phyloP scores from a whole-genome alignment of 129 eudicot genomes.

The Pseudognaphalium luteoalbum region DNA sequence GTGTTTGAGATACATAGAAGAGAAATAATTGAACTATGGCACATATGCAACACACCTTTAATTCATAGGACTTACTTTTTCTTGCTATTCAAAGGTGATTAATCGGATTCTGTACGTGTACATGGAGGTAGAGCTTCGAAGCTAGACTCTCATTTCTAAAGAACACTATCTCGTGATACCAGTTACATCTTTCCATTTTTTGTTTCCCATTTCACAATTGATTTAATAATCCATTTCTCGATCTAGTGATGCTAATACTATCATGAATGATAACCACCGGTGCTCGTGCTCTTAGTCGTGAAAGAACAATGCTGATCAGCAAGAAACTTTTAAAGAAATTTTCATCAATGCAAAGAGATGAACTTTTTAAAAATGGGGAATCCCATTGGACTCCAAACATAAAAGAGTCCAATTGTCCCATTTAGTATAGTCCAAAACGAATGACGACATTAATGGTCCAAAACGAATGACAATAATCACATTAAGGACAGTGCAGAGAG shows the following conservation, averaged over 20 bases:
- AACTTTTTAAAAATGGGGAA: slow-evolving; percentile 61
- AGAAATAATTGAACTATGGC: slow-evolving; percentile 77
- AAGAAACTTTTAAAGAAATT: slow-evolving; percentile 55
- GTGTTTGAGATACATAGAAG: slow-evolving; percentile 66
- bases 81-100: slow-evolving; percentile 83
- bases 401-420: slow-evolving; percentile 55
- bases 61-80: slow-evolving; percentile 75
- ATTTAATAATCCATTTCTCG: slow-evolving; percentile 3
- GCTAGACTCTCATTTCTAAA: slow-evolving; percentile 74
- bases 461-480: slow-evolving; percentile 57
- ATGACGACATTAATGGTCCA: slow-evolving; percentile 75
- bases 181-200: slow-evolving; percentile 34
- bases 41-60: slow-evolving; percentile 66
- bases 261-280: slow-evolving; percentile 30
- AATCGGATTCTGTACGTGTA: slow-evolving; percentile 74
- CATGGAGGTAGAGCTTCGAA: slow-evolving; percentile 85
- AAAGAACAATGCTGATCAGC: slow-evolving; percentile 57
- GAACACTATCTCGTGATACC: slow-evolving; percentile 41
- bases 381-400: slow-evolving; percentile 50
- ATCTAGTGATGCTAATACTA: slow-evolving; percentile 12
- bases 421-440: slow-evolving; percentile 53
- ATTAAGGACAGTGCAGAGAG: slow-evolving; percentile 69
- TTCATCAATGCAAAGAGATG: slow-evolving; percentile 49
- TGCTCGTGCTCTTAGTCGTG: slow-evolving; percentile 54
- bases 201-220: not conserved